A percentile compares a stretch with the other conserved stretches of the same genome.
phyloP scores from a whole-genome alignment of 2,329 filamentous ascomycete genomes.

The Verticillium zaregamsianum region DNA sequence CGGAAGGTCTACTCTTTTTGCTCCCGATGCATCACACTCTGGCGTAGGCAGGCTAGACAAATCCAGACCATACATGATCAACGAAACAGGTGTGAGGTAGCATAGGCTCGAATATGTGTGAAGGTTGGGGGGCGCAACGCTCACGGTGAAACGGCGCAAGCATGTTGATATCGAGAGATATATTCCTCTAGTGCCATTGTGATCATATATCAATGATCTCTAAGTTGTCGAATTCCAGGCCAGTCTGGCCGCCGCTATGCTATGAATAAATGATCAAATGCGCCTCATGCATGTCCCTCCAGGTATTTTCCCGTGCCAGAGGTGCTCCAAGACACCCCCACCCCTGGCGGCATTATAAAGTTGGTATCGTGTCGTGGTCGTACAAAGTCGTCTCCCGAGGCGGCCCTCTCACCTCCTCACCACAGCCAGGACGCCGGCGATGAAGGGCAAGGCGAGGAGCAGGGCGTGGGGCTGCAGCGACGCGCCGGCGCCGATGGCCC shows the following conservation, averaged over 20 bases:
- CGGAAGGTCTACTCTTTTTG: neutral
- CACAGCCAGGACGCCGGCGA: conserved; percentile 14
- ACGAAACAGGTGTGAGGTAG: neutral
- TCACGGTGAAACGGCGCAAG: too few species aligned
- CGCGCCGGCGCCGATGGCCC: conserved; percentile 64
- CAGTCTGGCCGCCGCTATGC: neutral
- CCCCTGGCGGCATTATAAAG: neutral
- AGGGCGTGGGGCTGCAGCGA: conserved; percentile 16
- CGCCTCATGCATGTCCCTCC: neutral
- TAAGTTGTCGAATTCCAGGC: neutral
- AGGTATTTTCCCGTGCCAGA: neutral
- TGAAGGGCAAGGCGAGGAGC: conserved; percentile 19
- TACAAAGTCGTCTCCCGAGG: neutral
- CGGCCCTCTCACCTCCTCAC: conserved; percentile 3
- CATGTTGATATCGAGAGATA: neutral
- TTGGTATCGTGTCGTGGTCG: neutral
- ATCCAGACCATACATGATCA: neutral
- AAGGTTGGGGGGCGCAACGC: too few species aligned
- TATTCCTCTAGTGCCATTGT: neutral
- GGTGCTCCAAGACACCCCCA: neutral
- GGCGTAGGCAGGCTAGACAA: neutral
- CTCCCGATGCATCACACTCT: neutral
- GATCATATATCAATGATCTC: neutral
- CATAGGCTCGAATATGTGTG: too few species aligned
- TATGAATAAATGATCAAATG: neutral